A percentile compares a stretch with the other conserved stretches of the same genome.
Conservation (phyloP, 345 rosid genomes). For the Anastatica hierochuntica region DNA sequence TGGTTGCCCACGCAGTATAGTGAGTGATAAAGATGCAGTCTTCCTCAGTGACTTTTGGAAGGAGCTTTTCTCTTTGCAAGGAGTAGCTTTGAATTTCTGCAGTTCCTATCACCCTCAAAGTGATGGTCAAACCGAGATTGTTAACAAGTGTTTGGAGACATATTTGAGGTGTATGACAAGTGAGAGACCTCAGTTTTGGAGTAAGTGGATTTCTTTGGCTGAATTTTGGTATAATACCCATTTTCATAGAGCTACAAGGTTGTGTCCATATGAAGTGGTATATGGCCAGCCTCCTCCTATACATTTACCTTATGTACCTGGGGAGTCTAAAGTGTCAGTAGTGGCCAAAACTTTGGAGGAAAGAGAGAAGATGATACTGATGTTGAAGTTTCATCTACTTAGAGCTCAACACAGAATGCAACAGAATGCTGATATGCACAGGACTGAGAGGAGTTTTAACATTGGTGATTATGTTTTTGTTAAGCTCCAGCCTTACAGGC, state of each 20-base stretch:
- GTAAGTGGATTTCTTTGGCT: not conserved
- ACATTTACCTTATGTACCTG: too few species aligned
- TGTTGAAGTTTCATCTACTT: not conserved
- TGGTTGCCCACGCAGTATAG: not conserved
- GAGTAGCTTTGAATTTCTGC: too few species aligned
- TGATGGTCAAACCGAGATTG: not conserved
- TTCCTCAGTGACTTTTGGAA: not conserved
- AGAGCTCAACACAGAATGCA: not conserved
- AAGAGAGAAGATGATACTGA: accelerated
- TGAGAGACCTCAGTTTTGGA: not conserved
- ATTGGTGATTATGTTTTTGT: too few species aligned
- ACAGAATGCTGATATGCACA: not conserved
- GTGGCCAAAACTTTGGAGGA: not conserved
- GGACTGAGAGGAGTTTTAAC: too few species aligned
- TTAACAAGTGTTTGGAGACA: not conserved
- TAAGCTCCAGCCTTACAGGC: too few species aligned
- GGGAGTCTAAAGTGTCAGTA: not conserved
- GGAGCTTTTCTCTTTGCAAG: not conserved
- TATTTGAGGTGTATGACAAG: too few species aligned
- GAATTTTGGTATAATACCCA: not conserved
- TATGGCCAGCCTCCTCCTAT: too few species aligned
- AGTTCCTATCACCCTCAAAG: not conserved
- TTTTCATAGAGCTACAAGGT: not conserved
- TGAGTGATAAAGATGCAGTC: not conserved
- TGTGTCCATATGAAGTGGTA: too few species aligned